Evolutionary conservation across 805 yeast species (phyloP), one percentile per base, ranked within the genome.

Genomic region (Sungouiella blattae): DNA sequence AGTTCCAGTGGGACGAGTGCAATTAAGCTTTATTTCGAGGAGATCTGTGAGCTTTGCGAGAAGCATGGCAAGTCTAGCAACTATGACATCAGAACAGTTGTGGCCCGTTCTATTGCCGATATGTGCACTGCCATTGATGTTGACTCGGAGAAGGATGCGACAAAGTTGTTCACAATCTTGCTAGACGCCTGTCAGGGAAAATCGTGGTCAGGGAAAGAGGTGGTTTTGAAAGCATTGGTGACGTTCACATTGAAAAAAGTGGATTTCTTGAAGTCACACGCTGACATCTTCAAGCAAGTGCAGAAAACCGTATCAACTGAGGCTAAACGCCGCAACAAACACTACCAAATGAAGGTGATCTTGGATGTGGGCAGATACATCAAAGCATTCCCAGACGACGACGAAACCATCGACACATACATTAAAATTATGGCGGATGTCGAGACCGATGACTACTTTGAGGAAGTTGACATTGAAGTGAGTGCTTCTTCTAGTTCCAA

Each of bases 141-240:
- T 3, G 35, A 29, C 17, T 42, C 42, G 20, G 36, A 38, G 2
- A 26, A 28, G 11, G 56, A 57, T 25, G 44, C 54, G 15, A 18
- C 37, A 2, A 46, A 54, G 24, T 54, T 87, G 12, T 75, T 84
- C 39, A 58, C 64, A 0, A 62, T 78, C 5, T 62, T 87, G 30
- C 53, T 84, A 12, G 71, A 69, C 18, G 77, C 94, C 0, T 69
- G 80, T 36, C 67, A 71, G 36, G 96, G 96, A 1, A 76, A 94
- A 40, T 75, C 91, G 7, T 91, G 96, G 93, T 70, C 71, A 11
- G 98, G 97, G 5, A 91, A 91, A 50, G 96, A 88, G 47, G 58
- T 69, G 18, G 72, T 93, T 1, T 63, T 87, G 13, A 78, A 77
- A 24, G 85, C 96, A 0, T 61, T 89, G 35, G 83, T 85, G 0